These are phyloP conservation scores for Alternaria sp. DNA, from an alignment of 2,329 filamentous ascomycete genomes.

Conservation along the genomic window DNA sequence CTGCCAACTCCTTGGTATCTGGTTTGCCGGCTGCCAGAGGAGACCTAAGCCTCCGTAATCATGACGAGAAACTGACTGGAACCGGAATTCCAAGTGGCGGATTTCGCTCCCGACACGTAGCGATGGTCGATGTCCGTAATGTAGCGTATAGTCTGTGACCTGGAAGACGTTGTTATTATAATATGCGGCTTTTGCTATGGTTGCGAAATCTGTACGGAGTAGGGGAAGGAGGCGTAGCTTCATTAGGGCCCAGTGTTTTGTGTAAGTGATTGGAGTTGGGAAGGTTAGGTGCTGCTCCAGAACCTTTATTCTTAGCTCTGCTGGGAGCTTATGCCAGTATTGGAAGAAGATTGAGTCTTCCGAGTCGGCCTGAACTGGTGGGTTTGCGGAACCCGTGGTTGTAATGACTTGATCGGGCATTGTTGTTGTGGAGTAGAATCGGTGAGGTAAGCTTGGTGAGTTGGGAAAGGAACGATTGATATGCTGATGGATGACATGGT, in stretches of 20 bases:
- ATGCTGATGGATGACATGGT: not conserved
- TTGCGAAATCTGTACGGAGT: not conserved
- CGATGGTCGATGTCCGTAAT: not conserved
- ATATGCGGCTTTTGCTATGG: not conserved
- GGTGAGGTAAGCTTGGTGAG: not conserved
- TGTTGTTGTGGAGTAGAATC: not conserved
- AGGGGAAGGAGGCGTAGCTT: not conserved
- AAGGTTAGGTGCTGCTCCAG: not conserved
- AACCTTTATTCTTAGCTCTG: not conserved
- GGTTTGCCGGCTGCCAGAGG: not conserved
- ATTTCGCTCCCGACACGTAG: not conserved
- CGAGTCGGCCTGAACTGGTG: not conserved
- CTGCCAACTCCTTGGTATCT: not conserved
- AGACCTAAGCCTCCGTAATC: not conserved
- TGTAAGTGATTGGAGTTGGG: not conserved
- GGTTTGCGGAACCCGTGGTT: not conserved
- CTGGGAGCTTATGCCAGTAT: not conserved
- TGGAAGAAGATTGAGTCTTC: not conserved
- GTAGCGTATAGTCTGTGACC: not conserved
- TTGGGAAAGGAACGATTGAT: not conserved
- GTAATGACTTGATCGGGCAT: not conserved
- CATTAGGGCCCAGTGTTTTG: not conserved
- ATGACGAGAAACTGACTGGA: not conserved
- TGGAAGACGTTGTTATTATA: not conserved
- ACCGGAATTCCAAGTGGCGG: not conserved